These are phyloP conservation scores for Pythium rhizo-oryzae DNA, from an alignment of 352 stramenopile genomes.

Conservation along the genomic window DNA sequence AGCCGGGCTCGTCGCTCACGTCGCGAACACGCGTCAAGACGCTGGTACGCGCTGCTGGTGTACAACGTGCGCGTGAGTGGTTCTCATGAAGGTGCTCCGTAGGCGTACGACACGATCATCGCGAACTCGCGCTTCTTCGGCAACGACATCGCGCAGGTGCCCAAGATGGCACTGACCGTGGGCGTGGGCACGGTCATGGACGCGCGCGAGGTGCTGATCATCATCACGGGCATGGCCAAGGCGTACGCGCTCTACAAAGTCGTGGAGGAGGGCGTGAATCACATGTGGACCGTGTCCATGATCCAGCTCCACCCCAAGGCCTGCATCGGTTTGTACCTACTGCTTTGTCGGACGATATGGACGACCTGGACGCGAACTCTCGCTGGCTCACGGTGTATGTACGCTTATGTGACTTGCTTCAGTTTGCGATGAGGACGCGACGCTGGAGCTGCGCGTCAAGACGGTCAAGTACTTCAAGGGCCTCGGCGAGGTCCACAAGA, in stretches of 20 bases:
- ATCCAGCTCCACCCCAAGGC: conserved; percentile 85
- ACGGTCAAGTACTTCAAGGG: conserved; percentile 93
- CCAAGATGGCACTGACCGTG: conserved; percentile 91
- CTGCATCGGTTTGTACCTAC: conserved; percentile 59
- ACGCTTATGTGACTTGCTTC: conserved; percentile 10
- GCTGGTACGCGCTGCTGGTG: conserved; percentile 35
- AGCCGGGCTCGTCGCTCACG: conserved; percentile 81
- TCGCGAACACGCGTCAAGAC: conserved; percentile 90
- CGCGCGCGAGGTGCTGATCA: conserved; percentile 83
- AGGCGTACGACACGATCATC: conserved; percentile 90
- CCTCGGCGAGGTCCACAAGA: conserved; percentile 52
- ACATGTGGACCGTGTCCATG: conserved; percentile 92
- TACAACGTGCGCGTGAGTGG: too few species aligned
- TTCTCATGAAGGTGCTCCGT: neutral
- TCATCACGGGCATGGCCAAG: conserved; percentile 88
- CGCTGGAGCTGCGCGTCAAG: conserved; percentile 89
- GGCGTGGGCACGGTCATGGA: conserved; percentile 90
- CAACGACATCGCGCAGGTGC: conserved; percentile 79
- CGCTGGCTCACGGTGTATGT: neutral
- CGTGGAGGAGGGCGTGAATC: conserved; percentile 89
- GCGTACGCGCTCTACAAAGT: conserved; percentile 89
- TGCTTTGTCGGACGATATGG: neutral
- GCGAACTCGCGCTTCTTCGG: conserved; percentile 90
- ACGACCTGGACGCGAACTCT: neutral
- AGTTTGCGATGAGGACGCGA: conserved; percentile 91